These are phyloP conservation scores for Ophiostoma sp. DNA, from an alignment of 2,329 filamentous ascomycete genomes.

Conservation along the genomic window DNA sequence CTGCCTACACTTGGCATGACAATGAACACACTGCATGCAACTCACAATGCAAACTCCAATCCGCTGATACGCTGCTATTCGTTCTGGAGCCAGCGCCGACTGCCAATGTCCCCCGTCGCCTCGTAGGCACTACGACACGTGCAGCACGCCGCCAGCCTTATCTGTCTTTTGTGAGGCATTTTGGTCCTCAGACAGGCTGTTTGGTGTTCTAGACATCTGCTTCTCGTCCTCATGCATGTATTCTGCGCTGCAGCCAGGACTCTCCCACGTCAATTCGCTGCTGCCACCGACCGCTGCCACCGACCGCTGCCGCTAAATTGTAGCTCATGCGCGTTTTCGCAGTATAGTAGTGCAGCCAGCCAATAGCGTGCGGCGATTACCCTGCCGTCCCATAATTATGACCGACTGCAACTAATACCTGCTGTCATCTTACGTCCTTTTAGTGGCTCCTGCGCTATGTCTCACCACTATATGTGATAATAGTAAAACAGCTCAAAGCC, in stretches of 20 bases:
- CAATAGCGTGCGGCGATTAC: not conserved
- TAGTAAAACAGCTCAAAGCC: not conserved
- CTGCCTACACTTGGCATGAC: not conserved
- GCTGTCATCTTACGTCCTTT: slow-evolving; percentile 7
- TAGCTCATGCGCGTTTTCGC: slow-evolving; percentile 4
- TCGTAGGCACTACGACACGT: not conserved
- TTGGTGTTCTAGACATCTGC: not conserved
- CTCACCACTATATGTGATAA: not conserved
- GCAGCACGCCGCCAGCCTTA: not conserved
- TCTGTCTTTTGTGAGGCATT: not conserved
- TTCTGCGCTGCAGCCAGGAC: not conserved
- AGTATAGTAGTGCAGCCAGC: not conserved
- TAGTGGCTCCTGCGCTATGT: not conserved
- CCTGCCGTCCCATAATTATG: not conserved
- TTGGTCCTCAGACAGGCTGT: not conserved
- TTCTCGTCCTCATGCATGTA: not conserved
- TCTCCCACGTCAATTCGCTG: not conserved
- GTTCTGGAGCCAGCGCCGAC: too few relatives aligned
- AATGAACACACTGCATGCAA: not conserved
- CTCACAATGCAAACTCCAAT: not conserved
- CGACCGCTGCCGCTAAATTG: not conserved
- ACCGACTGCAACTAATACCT: slow-evolving; percentile 2
- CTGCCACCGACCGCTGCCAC: not conserved
- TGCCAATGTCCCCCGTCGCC: too few relatives aligned
- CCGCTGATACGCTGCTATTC: not conserved